These are phyloP conservation scores for Russula abietina DNA, from an alignment of 768 basidiomycete species.

Conservation along the genomic window DNA sequence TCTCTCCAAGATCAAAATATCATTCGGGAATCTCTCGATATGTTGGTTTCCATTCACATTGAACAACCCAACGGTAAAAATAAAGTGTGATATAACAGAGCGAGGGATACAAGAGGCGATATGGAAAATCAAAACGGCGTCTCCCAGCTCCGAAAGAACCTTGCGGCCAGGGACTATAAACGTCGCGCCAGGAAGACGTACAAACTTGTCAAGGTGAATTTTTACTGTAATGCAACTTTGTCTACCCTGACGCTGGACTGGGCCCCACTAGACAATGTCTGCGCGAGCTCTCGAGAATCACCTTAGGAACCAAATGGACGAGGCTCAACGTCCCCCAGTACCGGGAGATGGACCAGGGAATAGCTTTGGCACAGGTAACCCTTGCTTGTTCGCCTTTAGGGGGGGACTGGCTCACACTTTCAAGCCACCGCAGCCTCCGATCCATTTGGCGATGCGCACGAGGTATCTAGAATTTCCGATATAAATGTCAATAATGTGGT, in stretches of 20 bases:
- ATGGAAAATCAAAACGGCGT: neutral
- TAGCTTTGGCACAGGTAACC: neutral
- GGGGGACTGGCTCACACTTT: neutral
- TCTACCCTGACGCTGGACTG: neutral
- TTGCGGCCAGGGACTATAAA: neutral
- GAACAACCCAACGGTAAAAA: neutral
- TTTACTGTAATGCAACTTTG: neutral
- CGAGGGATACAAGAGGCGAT: fast-evolving
- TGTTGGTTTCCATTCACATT: neutral
- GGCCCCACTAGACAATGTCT: neutral
- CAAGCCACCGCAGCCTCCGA: neutral
- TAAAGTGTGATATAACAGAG: neutral
- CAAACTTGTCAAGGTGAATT: neutral
- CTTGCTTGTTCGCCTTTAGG: neutral
- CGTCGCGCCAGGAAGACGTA: neutral
- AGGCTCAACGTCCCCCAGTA: neutral
- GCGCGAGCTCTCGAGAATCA: neutral
- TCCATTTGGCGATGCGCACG: neutral
- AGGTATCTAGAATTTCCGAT: neutral
- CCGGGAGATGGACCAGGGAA: neutral
- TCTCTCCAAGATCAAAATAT: neutral
- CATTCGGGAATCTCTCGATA: fast-evolving
- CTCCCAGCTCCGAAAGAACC: neutral
- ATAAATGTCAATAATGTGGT: neutral
- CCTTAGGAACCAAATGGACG: neutral